phyloP scores from a whole-genome alignment of 345 rosid species.

The Bretschneidera sinensis region DNA sequence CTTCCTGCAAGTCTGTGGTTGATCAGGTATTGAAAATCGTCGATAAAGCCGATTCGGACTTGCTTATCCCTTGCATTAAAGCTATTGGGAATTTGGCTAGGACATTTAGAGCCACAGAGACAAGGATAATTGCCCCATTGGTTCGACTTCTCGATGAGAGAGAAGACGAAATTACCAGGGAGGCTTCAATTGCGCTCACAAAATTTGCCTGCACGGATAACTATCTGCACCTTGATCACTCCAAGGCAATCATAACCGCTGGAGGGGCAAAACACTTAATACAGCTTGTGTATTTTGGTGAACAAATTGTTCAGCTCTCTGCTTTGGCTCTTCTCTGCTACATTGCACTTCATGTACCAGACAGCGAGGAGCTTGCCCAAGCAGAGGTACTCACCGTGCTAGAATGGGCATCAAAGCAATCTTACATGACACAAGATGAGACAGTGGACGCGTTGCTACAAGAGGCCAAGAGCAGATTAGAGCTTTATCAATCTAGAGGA shows the following conservation, averaged over 20 bases:
- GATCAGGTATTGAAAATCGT: conserved; percentile 68
- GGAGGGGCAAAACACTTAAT: conserved; percentile 78
- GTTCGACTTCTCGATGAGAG: conserved; percentile 75
- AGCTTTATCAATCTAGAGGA: conserved; percentile 90
- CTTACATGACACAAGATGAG: conserved; percentile 46
- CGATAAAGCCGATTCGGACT: conserved; percentile 57
- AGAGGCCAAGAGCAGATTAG: conserved; percentile 73
- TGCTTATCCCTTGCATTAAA: conserved; percentile 70
- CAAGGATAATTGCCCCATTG: conserved; percentile 72
- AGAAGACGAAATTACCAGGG: conserved; percentile 63
- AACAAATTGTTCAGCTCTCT: conserved; percentile 51
- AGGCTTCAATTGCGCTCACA: conserved; percentile 60
- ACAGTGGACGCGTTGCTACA: conserved; percentile 39
- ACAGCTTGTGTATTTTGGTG: conserved; percentile 80
- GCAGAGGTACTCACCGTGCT: conserved; percentile 75
- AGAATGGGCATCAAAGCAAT: conserved; percentile 85
- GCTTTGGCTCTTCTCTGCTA: conserved; percentile 63
- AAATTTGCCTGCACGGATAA: conserved; percentile 80
- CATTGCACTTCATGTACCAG: conserved; percentile 77
- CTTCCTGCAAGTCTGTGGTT: conserved; percentile 79
- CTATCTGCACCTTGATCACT: conserved; percentile 71
- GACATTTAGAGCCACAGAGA: conserved; percentile 84
- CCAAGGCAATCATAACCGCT: conserved; percentile 65
- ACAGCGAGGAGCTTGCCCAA: conserved; percentile 73
- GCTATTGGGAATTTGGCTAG: conserved; percentile 82